A percentile compares a stretch with the other conserved stretches of the same genome.
Conservation (phyloP, 2,329 filamentous ascomycete genomes). For the Beauveria sp. region DNA sequence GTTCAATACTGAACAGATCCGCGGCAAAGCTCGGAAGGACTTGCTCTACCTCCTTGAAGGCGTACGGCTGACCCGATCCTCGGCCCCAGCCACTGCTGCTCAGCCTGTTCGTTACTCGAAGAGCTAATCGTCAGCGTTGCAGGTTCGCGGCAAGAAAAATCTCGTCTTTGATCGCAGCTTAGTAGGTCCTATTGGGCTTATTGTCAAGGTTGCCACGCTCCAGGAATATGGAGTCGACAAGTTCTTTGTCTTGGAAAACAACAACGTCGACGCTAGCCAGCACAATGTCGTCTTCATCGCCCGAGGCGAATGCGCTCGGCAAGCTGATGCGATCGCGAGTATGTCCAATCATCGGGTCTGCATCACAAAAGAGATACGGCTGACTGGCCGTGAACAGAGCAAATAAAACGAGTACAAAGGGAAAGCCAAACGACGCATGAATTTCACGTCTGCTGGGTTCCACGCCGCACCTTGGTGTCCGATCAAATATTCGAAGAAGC, state of each 20-base stretch:
- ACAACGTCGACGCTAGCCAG: constrained; percentile 89
- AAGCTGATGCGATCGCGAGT: constrained; percentile 85
- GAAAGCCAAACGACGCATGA: constrained; percentile 89
- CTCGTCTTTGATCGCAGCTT: constrained; percentile 86
- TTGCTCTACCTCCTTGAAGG: constrained; percentile 86
- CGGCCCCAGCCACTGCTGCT: background rate
- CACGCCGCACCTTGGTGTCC: constrained; percentile 82
- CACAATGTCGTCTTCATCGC: constrained; percentile 92
- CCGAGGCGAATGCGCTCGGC: constrained; percentile 77
- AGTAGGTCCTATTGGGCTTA: constrained; percentile 79
- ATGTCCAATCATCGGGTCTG: constrained; percentile 28
- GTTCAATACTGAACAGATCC: constrained; percentile 70
- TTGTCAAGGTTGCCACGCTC: constrained; percentile 90
- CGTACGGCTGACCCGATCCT: constrained; percentile 46
- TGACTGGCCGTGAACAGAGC: constrained; percentile 46
- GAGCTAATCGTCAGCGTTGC: constrained; percentile 15
- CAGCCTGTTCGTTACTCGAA: constrained; percentile 1
- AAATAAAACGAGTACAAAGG: constrained; percentile 82
- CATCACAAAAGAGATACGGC: constrained; percentile 20
- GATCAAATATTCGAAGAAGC: constrained; percentile 88
- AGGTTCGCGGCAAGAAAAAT: constrained; percentile 99
- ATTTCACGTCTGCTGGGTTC: constrained; percentile 94
- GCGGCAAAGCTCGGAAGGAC: constrained; percentile 77
- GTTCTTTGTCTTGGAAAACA: constrained; percentile 93
- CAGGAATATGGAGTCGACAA: constrained; percentile 98